Percentiles rank a stretch among this genome's conserved stretches.
phyloP scores from a whole-genome alignment of 2,329 filamentous ascomycete species.

The Talaromyces amestolkiae region DNA sequence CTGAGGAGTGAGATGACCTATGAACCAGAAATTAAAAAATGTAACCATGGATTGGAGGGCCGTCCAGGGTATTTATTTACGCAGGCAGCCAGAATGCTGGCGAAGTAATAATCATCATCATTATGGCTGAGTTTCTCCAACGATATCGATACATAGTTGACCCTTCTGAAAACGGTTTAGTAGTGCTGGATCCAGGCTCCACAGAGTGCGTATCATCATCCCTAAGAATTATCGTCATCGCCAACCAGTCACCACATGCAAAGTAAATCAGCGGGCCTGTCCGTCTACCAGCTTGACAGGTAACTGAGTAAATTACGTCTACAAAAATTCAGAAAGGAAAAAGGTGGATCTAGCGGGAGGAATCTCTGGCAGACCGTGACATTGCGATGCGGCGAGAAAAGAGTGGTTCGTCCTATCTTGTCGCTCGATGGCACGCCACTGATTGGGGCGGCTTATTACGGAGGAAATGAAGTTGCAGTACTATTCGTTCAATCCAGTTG shows the following conservation, averaged over 20 bases:
- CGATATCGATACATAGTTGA: conserved; percentile 16
- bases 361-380: conserved; percentile 3
- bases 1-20: background rate
- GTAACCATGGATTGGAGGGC: conserved; percentile 1
- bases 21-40: background rate
- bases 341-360: conserved; percentile 19
- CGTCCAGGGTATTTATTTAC: conserved; percentile 15
- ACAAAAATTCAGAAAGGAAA: background rate
- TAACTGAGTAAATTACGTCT: background rate
- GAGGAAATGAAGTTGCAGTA: background rate
- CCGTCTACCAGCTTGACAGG: background rate
- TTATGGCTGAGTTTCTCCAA: background rate
- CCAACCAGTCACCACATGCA: conserved; percentile 16
- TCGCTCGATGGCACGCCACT: background rate
- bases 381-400: background rate
- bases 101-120: background rate
- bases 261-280: conserved; percentile 10
- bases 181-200: conserved; percentile 25
- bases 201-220: conserved; percentile 32
- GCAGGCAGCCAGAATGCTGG: background rate
- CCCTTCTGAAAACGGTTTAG: conserved; percentile 21
- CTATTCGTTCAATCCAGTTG: background rate
- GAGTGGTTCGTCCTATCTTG: conserved; percentile 11
- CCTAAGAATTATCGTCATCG: conserved; percentile 42
- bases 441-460: conserved; percentile 11